These are phyloP conservation scores for Candolleomyces aberdarensis DNA, from an alignment of 768 basidiomycete species.

Conservation along the genomic window DNA sequence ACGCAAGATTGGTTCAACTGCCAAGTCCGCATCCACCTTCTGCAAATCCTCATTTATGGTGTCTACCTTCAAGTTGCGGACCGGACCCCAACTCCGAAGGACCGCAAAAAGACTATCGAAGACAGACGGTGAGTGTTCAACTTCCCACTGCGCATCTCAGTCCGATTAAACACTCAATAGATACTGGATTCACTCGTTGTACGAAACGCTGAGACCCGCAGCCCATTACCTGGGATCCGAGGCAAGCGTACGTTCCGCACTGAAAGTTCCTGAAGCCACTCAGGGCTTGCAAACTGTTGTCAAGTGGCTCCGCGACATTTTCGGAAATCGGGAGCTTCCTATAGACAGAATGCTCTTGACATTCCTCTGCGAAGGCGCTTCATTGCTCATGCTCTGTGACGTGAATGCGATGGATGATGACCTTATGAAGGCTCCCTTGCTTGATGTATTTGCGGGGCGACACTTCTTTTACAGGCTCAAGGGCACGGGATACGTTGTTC, in stretches of 20 bases:
- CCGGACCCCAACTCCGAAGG: background rate
- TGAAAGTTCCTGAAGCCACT: conserved; percentile 33
- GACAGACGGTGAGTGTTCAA: conserved; percentile 16
- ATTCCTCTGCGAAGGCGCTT: conserved; percentile 31
- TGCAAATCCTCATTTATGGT: conserved; percentile 18
- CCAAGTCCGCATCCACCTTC: conserved; percentile 18
- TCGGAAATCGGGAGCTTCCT: conserved; percentile 30
- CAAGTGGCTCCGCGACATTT: conserved; percentile 42
- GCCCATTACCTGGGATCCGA: conserved; percentile 43
- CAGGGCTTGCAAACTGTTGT: conserved; percentile 34
- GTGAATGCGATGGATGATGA: conserved; percentile 3
- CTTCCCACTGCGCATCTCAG: background rate
- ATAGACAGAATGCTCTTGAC: conserved; percentile 34
- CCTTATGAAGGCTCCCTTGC: conserved; percentile 11
- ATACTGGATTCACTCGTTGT: conserved; percentile 43
- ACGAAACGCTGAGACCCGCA: conserved; percentile 50
- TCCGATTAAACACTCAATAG: conserved; percentile 19
- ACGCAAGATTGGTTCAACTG: conserved; percentile 16
- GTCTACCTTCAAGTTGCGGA: conserved; percentile 6
- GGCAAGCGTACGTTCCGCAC: conserved; percentile 35
- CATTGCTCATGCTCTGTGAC: conserved; percentile 30
- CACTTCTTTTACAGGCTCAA: background rate
- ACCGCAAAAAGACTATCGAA: background rate
- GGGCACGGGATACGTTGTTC: conserved; percentile 10
- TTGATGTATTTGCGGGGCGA: background rate